Base-by-base conservation (phyloP, 345 rosid species). In the Anastatica hierochuntica region DNA sequence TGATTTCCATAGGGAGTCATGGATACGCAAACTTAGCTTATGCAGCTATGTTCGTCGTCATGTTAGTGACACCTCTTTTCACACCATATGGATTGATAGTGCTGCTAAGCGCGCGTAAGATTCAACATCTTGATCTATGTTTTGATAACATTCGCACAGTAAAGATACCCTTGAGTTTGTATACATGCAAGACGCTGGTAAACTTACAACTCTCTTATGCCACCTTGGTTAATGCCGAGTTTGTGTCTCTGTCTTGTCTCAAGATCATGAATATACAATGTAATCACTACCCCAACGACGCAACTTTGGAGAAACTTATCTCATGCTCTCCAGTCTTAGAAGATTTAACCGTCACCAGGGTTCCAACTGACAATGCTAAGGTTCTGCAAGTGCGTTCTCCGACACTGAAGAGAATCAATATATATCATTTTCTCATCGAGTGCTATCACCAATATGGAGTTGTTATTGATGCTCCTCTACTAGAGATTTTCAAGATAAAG, bases 381-480 rank as follows among this genome's bases (percentile, higher is more conserved):
- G 10, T 6, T 18, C 10, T 60, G 38, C 40, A 27, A 7, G 36
- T 45, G 17, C 35, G 35, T 13, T 45, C 62, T 35, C 5, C 44
- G n/a, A 34, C 44, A 4, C 36, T 58, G 17, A 46, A 46, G 63
- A 58, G 38, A 24, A 24, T 46, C 18, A 0, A 20, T 34, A 24
- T 36, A 8, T 0, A 16, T 36, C 1, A 2, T 13, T 0, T 0
- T 14, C 6, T 10, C 5, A 15, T 2, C 8, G n/a, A n/a, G n/a
- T n/a, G n/a, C n/a, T n/a, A n/a, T n/a, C n/a, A n/a, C n/a, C n/a
- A n/a, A n/a, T n/a, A n/a, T n/a, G n/a, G n/a, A n/a, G 45, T 46
- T 46, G 45, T 35, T 44, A 21, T 58, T 24, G 26, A 45, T 35
- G 53, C 53, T 45, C 63, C 63, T 58, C 18, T 12, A 21, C 44